A percentile compares a stretch with the other conserved stretches of the same genome.
phyloP scores from a whole-genome alignment of 192 early-diverging fungal genomes.

The Jimgerdemannia flammicorona region DNA sequence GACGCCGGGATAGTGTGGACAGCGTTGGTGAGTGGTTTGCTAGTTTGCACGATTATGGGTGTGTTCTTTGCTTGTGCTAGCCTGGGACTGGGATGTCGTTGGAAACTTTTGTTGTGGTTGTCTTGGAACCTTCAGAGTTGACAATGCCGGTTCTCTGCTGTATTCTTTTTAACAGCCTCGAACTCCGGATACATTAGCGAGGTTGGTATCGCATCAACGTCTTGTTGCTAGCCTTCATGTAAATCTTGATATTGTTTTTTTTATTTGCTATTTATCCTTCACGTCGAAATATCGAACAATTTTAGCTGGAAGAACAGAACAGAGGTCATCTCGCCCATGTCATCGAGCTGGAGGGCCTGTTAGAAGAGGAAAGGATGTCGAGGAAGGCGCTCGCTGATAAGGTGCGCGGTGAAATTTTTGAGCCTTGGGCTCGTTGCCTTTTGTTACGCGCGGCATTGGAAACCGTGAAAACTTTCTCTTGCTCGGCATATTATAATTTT shows the following conservation, averaged over 20 bases:
- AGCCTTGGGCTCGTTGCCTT: no score
- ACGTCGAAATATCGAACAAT: background rate
- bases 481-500: no score
- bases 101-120: background rate
- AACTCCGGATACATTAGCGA: background rate
- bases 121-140: no score
- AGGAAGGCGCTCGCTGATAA: background rate
- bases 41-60: background rate
- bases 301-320: background rate
- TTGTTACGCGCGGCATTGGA: no score
- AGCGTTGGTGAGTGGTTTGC: constrained; percentile 17
- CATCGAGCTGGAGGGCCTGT: background rate
- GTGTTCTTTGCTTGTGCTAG: background rate
- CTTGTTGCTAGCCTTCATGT: background rate
- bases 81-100: background rate
- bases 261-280: background rate
- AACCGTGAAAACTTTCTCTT: no score
- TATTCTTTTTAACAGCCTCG: background rate
- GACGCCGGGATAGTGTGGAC: constrained; percentile 5
- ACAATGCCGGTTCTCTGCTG: no score
- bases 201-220: background rate
- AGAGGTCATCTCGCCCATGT: background rate
- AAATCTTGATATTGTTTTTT: background rate
- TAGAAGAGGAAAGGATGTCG: background rate
- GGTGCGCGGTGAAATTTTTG: no score